phyloP scores from a whole-genome alignment of 1,284 basidiomycete species.

The Trichosporon ovoides region DNA sequence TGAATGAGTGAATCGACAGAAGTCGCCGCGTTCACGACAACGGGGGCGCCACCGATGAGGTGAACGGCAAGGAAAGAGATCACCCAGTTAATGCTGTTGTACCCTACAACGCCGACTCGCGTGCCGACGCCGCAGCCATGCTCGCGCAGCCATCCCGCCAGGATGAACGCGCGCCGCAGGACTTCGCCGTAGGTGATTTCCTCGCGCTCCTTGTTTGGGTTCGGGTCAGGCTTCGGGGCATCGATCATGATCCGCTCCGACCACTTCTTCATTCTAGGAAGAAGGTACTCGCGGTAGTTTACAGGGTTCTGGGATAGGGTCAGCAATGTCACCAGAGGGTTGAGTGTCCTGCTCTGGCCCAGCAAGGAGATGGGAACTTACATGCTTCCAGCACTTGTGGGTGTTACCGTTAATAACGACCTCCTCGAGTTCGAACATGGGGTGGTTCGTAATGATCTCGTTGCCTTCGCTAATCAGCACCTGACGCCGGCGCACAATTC shows the following conservation, averaged over 20 bases:
- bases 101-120: constrained; percentile 36
- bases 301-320: constrained; percentile 26
- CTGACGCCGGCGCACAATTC: neutral
- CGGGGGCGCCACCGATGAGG: constrained; percentile 37
- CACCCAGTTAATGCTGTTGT: constrained; percentile 33
- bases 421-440: constrained; percentile 38
- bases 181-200: constrained; percentile 31
- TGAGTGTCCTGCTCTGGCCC: too few species aligned
- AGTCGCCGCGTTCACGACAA: constrained; percentile 37
- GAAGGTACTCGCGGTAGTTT: constrained; percentile 35
- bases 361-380: constrained; percentile 17
- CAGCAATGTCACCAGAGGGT: too few species aligned
- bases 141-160: constrained; percentile 34
- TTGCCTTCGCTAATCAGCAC: constrained; percentile 22
- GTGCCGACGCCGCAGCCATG: constrained; percentile 29
- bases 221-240: constrained; percentile 20
- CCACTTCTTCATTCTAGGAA: constrained; percentile 23
- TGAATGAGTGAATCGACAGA: constrained; percentile 14
- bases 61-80: constrained; percentile 35
- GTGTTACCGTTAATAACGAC: constrained; percentile 24
- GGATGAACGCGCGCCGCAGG: constrained; percentile 18
- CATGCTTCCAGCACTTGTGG: constrained; percentile 38
- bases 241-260: constrained; percentile 32
- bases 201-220: constrained; percentile 9
- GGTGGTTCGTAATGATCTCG: constrained; percentile 28